Base-by-base conservation (phyloP, 768 basidiomycete species). In the Russula sp. region DNA sequence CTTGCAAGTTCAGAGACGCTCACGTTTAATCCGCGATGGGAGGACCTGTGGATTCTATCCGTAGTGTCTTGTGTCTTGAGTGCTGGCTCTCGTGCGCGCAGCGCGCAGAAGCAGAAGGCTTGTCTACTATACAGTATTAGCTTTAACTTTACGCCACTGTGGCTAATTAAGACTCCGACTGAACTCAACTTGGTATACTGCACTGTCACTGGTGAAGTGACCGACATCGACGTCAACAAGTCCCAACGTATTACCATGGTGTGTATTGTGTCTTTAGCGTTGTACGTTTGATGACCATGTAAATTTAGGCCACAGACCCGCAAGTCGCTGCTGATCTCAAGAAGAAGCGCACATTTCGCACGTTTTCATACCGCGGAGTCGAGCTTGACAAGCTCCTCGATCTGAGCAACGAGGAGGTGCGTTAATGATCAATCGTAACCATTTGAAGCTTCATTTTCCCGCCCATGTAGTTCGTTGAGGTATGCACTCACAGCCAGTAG, bases 321-420 rank as follows among this genome's bases (percentile, higher is more conserved):
- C 76, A 85, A 76, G 77, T 91, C 75, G 97, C 96, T 70, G 95
- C 95, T 65, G 96, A 95, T 75, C 83, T 96, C 80, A 97, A 97
- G 88, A 95, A 94, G 83, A 94, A 87, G 85, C 82, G 97, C 73
- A 95, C 93, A 61, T 98, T 98, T 90, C 90, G 93, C 73, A 98
- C 96, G 71, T 98, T 96, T 82, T 91, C 91, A 39, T 99, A 94
- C 86, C 90, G 97, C 72, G 97, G 97, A 70, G 79, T 99, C 70
- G 95, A 96, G 82, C 90, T 99, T 69, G 94, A 98, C 75, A 93
- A 97, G 78, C 91, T 98, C 75, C 80, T 99, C 69, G 97, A 99
- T 76, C 75, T 99, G 80, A 84, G 77, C 80, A 98, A 95, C 69
- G 95, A 98, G 74, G 93, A 94, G 72, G 94, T 95, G 75, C 69